These are phyloP conservation scores for Collariella sp. DNA, from an alignment of 495 filamentous ascomycete species.

Conservation along the genomic window DNA sequence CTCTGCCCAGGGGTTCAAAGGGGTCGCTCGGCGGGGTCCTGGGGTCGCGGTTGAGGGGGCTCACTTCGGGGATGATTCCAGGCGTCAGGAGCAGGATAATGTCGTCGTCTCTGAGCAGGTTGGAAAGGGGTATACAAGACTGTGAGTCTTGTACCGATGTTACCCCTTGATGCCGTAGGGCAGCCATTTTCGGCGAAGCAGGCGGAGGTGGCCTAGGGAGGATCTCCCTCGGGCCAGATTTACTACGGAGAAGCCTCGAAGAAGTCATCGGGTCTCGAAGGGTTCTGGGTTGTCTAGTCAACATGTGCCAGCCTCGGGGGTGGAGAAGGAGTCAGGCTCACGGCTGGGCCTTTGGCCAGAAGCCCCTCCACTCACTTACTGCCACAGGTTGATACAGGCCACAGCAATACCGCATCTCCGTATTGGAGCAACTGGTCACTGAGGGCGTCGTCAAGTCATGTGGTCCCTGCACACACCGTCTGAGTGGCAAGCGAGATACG, in stretches of 20 bases:
- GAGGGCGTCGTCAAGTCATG: not conserved
- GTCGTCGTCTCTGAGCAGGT: conserved; percentile 36
- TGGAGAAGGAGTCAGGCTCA: not conserved
- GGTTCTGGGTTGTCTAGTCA: not conserved
- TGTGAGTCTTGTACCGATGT: conserved; percentile 28
- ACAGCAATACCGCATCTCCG: not conserved
- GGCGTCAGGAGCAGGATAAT: conserved; percentile 53
- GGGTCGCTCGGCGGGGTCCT: conserved; percentile 38
- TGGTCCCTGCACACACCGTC: not conserved
- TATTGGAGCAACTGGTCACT: not conserved
- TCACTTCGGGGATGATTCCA: conserved; percentile 40
- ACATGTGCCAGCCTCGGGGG: not conserved
- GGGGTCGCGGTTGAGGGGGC: conserved; percentile 8
- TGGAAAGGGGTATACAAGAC: conserved; percentile 35
- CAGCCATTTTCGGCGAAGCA: not conserved
- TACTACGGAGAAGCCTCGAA: not conserved
- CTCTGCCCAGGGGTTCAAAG: conserved; percentile 51
- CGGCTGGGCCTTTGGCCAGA: not conserved
- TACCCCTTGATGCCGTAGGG: conserved; percentile 2
- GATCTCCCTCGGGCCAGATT: not conserved
- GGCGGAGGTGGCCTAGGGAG: not conserved
- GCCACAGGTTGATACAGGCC: not conserved
- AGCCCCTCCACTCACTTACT: conserved; percentile 1
- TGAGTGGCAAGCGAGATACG: conserved; percentile 6
- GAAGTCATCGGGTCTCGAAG: not conserved